Evolutionary conservation across 257 asterid genomes (phyloP).

Genomic region (Perilla frutescens): DNA sequence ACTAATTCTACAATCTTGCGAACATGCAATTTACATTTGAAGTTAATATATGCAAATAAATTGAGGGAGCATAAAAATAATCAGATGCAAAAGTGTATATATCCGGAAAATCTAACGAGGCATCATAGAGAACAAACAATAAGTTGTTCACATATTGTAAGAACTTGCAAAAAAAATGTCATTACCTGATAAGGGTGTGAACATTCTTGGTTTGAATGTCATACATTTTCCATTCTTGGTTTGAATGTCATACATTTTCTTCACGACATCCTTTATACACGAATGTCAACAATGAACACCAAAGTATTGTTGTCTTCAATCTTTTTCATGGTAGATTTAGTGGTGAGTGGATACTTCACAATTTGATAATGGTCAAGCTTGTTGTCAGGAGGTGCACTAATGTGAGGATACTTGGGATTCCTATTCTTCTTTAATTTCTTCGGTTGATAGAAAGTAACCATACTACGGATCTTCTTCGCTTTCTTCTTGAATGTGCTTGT

Average conservation of each 20-base stretch:
- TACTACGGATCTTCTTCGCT: slow-evolving; percentile 21
- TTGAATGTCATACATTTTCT: slow-evolving; percentile 25
- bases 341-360: slow-evolving; percentile 53
- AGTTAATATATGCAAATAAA: too few relatives aligned
- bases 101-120: too few relatives aligned
- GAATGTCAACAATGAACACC: too few relatives aligned
- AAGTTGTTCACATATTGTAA: too few relatives aligned
- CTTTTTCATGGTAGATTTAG: slow-evolving; percentile 62
- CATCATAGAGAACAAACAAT: too few relatives aligned
- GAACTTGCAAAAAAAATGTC: too few relatives aligned
- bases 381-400: slow-evolving; percentile 58
- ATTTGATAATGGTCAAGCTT: slow-evolving; percentile 57
- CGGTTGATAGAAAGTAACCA: slow-evolving; percentile 55
- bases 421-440: slow-evolving; percentile 58
- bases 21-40: too few relatives aligned
- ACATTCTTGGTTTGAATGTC: slow-evolving; percentile 50
- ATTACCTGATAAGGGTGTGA: slow-evolving; percentile 61
- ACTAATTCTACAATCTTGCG: too few relatives aligned
- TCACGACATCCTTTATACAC: too few relatives aligned
- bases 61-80: too few relatives aligned
- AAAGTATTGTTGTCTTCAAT: slow-evolving; percentile 53
- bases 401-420: slow-evolving; percentile 57
- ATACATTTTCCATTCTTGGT: slow-evolving; percentile 39
- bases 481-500: too few relatives aligned
- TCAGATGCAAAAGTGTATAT: too few relatives aligned